Conservation (phyloP, 2,329 filamentous ascomycete species). For the Ramichloridium luteum region DNA sequence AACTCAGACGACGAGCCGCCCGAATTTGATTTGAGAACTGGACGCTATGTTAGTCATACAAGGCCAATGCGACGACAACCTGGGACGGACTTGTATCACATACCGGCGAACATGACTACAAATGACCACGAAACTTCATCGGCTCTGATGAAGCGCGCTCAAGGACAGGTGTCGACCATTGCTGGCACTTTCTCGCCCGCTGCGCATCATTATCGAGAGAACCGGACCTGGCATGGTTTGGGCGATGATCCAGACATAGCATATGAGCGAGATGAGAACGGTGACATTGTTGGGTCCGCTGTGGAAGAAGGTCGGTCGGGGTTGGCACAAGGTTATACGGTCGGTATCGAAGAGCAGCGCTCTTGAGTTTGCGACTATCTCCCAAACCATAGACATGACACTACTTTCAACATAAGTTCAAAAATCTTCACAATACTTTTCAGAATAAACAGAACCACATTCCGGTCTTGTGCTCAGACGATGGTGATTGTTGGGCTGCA, state of each 20-base stretch:
- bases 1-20: constrained; percentile 52
- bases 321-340: constrained; percentile 76
- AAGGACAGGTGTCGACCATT: constrained; percentile 64
- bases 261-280: constrained; percentile 45
- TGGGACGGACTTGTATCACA: too few relatives aligned
- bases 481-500: too few relatives aligned
- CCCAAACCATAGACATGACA: too few relatives aligned
- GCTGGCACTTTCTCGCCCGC: constrained; percentile 83
- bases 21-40: constrained; percentile 84
- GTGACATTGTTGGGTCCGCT: constrained; percentile 43
- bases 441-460: too few relatives aligned
- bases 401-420: too few relatives aligned
- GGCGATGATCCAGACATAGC: constrained; percentile 60
- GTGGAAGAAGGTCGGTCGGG: constrained; percentile 81
- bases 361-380: constrained; percentile 3
- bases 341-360: constrained; percentile 43
- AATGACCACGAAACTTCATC: constrained; percentile 17
- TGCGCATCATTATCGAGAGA: constrained; percentile 70
- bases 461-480: too few relatives aligned
- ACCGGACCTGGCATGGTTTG: constrained; percentile 82
- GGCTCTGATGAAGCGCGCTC: constrained; percentile 51
- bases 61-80: constrained; percentile 54
- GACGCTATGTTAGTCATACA: constrained; percentile 65
- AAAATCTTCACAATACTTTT: too few relatives aligned
- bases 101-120: constrained; percentile 14